A percentile compares a stretch with the other conserved stretches of the same genome.
Conservation (phyloP, 1,284 basidiomycete species). For the Leucoagaricus sp. region DNA sequence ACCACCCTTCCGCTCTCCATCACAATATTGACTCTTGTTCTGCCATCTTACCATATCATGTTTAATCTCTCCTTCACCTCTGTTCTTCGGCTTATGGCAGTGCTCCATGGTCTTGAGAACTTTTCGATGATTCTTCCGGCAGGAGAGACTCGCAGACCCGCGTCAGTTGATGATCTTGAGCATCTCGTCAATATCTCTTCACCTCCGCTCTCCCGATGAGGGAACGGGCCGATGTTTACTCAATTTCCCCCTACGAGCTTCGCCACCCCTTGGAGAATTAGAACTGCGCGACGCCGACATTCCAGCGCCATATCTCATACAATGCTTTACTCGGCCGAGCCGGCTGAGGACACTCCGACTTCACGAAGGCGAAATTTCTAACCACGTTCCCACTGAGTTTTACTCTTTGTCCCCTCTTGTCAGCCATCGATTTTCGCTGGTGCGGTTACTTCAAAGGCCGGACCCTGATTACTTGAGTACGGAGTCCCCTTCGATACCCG, state of each 20-base stretch:
- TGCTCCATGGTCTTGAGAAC: conserved; percentile 35
- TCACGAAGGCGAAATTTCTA: conserved; percentile 61
- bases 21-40: conserved; percentile 35
- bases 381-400: conserved; percentile 45
- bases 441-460: conserved; percentile 56
- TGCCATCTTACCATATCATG: conserved; percentile 25
- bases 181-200: conserved; percentile 37
- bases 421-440: conserved; percentile 58
- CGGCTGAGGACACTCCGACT: conserved; percentile 50
- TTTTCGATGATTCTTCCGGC: conserved; percentile 44
- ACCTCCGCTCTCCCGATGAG: conserved; percentile 41
- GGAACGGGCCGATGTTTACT: conserved; percentile 39
- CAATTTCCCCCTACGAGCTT: conserved; percentile 41
- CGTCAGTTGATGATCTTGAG: conserved; percentile 26
- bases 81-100: conserved; percentile 33
- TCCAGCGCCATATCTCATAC: conserved; percentile 23
- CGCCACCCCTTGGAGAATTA: conserved; percentile 46
- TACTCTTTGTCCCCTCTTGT: conserved; percentile 48
- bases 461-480: conserved; percentile 51
- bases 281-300: conserved; percentile 61
- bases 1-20: conserved; percentile 39
- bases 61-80: conserved; percentile 31
- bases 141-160: conserved; percentile 35
- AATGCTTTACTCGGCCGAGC: neutral
- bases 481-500: conserved; percentile 32